These are phyloP conservation scores for Ligustrum vulgare DNA, from an alignment of 257 asterid species.

Conservation along the genomic window DNA sequence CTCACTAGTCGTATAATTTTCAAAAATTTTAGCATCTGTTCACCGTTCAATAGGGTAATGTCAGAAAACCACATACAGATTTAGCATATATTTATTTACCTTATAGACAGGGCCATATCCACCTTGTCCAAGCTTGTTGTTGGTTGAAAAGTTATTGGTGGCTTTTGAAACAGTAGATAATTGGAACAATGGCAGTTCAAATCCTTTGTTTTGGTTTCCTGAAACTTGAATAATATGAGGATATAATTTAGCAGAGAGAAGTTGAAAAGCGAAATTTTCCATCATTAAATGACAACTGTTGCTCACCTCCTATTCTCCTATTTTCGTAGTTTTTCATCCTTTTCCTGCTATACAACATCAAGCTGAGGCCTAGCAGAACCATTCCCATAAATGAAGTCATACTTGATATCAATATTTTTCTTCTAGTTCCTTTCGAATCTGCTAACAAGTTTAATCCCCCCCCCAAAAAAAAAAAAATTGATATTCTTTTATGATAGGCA, in stretches of 20 bases:
- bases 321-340: slow-evolving; percentile 2
- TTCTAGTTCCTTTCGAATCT: background rate
- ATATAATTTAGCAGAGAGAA: too few species aligned
- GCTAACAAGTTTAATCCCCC: background rate
- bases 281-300: background rate
- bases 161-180: too few species aligned
- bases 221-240: too few species aligned
- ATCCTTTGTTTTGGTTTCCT: too few species aligned
- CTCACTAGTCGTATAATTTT: background rate
- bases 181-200: too few species aligned
- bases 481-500: background rate
- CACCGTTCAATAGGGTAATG: background rate
- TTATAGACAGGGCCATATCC: too few species aligned
- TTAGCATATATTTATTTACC: too few species aligned
- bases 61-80: background rate
- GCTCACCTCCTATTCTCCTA: slow-evolving; percentile 15
- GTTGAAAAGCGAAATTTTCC: too few species aligned
- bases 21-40: background rate
- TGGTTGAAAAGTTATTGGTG: too few species aligned
- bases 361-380: slow-evolving; percentile 9
- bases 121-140: too few species aligned
- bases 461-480: too few species aligned
- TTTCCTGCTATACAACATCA: background rate
- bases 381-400: slow-evolving; percentile 14
- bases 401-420: background rate